Base-by-base conservation (phyloP, 257 asterid genomes). In the Nicotiana tomentosiformis region DNA sequence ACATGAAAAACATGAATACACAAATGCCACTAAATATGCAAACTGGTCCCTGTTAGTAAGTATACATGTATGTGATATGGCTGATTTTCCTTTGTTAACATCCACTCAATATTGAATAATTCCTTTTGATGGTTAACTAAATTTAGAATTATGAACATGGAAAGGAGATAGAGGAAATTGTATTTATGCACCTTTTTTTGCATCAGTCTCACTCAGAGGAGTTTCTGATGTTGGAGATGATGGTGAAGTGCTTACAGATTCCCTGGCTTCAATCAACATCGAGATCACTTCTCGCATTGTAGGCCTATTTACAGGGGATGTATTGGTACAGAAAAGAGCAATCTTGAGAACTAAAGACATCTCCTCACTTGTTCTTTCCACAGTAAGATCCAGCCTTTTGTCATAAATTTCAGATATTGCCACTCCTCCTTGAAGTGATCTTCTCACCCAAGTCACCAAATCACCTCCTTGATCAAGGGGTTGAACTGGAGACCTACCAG, bases 401-500 rank as follows among this genome's bases (percentile, higher is more conserved):
- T 94, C 98, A 23, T 87, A 90, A 67, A 93, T 85, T 15, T 92
- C 90, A 65, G 91, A 83, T 8, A 77, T 80, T 68, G 84, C 80
- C 23, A 83, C 91, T 35, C 81, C 64, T 82, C 86, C 86, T 26
- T 88, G 90, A 68, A 91, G 83, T 14, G 92, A 84, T 83, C 90
- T 88, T 77, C 96, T 92, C 81, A 91, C 95, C 94, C 93, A 89
- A 14, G 83, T 91, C 20, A 91, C 98, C 30, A 94, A 90, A 80
- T 94, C 97, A 0, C 98, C 98, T 39, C 98, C 98, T 60, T 87
- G 96, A 81, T 93, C 97, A 1, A 93, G 86, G 2, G 97, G 97
- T 70, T 94, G 97, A 61, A 94, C 98, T 0, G 98, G 98, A 1
- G 98, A 87, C 77, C 85, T 90, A 5, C 98, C 98, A 0, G 98